Base-by-base conservation (phyloP, 2,329 filamentous ascomycete species). In the Venturiaceae sp. region DNA sequence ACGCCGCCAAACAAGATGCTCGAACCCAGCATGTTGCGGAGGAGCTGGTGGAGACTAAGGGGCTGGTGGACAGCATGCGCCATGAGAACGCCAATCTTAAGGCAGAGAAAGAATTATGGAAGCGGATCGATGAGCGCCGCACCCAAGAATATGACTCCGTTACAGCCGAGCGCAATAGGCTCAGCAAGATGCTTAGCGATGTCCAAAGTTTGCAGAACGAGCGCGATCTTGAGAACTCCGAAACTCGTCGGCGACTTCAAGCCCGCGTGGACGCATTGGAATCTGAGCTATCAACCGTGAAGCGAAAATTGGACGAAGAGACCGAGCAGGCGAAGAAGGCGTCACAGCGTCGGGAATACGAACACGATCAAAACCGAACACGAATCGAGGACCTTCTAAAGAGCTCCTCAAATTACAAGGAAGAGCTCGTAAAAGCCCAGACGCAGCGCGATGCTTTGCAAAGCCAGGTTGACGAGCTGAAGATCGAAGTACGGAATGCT, bases 101-200 rank as follows among this genome's bases (percentile, higher is more conserved):
- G 71, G 92, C 92, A 0, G 92, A 97, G 72, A 96, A 96, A 74
- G 88, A 90, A 37, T 79, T 99, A 9, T 96, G 89, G 88, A 95
- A 94, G 75, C 90, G 87, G 58, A 95, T 96, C 34, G 92, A 97
- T 69, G 86, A 88, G 62, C 85, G 95, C 56, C 79, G 97, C 46
- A 87, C 83, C 62, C 90, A 94, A 66, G 92, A 97, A 67, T 96
- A 94, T 63, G 90, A 96, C 67, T 83, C 77, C 21, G 77, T 97
- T 13, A 81, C 88, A 44, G 89, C 95, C 61, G 94, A 99, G 70
- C 88, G 91, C 63, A 83, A 85, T 50, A 83, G 92, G 32, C 81
- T 97, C 4, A 95, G 92, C 72, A 86, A 84, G 59, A 79, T 96
- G 33, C 83, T 96, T 50, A 83, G 87, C 3, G 91, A 89, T 57